Base-by-base conservation (phyloP, 768 basidiomycete genomes). In the Tricholoma sp. region DNA sequence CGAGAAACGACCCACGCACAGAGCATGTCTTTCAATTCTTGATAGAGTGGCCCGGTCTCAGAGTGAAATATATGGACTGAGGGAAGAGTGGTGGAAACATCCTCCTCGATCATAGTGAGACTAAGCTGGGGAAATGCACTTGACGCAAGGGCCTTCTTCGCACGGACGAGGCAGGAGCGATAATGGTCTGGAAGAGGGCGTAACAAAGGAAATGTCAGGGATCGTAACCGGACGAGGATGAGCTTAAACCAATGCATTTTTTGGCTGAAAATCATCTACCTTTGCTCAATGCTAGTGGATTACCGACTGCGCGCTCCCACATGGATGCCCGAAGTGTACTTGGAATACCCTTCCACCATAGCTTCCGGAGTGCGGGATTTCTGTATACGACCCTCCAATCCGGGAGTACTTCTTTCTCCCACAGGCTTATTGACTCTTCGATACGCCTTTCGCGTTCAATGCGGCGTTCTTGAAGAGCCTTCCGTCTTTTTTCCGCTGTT, bases 311-410 rank as follows among this genome's bases (percentile, higher is more conserved):
- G 52, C 79, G 79, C 67, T 89, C 84, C 94, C 94, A 96, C 77
- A 95, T 80, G 1, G 78, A 68, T 3, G 89, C 87, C 31, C 94
- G 82, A 55, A 92, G 70, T 66, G 90, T 89, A 0, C 88, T 81
- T 2, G 94, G 94, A 62, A 94, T 89, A 3, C 94, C 94, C 29
- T 78, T 78, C 92, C 92, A 93, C 94, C 93, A 96, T 8, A 94
- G 65, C 65, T 78, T 83, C 31, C 87, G 81, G 53, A 94, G 72
- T 9, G 71, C 70, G 0, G 86, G 76, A 59, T 89, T 84, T 62
- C 79, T 83, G 67, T 84, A 67, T 6, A 92, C 88, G 21, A 82
- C 78, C 50, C 80, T 83, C 91, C 91, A 95, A 68, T 95, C 89
- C 0, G 92, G 91, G 18, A 89, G 64, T 56, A 96, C 87, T 12